Base-by-base conservation (phyloP, 2,329 filamentous ascomycete genomes). In the Mollisiaceae sp. region DNA sequence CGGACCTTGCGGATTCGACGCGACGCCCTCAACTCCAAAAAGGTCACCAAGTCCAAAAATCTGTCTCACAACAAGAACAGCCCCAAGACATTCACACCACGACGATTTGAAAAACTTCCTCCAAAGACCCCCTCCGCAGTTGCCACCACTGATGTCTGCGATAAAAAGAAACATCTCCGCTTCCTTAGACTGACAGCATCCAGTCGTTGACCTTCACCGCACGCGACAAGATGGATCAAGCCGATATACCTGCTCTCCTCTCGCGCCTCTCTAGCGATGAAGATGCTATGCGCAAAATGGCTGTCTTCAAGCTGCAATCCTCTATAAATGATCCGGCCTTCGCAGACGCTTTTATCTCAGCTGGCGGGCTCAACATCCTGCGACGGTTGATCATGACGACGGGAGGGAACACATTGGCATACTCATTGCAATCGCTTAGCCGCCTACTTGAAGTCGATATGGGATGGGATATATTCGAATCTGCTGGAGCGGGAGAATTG, bases 271-370 rank as follows among this genome's bases (percentile, higher is more conserved):
- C 85, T 47, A 89, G 87, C 79, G 86, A 89, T 72, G 87, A 97
- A 80, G 95, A 99, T 83, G 94, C 92, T 64, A 90, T 92, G 72
- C 92, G 94, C 75, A 99, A 99, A 80, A 97, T 98, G 92, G 95
- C 95, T 67, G 95, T 96, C 67, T 99, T 99, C 86, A 97, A 97
- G 82, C 88, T 99, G 70, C 95, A 99, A 80, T 90, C 87, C 69
- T 93, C 92, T 68, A 97, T 99, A 79, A 94, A 94, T 77, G 95
- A 99, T 79, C 94, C 94, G 32, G 91, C 93, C 59, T 98, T 98
- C 78, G 95, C 95, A 74, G 95, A 98, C 78, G 89, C 96, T 73
- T 99, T 99, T 81, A 97, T 98, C 68, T 89, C 91, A 60, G 91
- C 93, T 59, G 93, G 93, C 64, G 95, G 95, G 4, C 84, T 98